Base-by-base conservation (phyloP, 192 early-diverging fungal species). In the Pilaira anomala region DNA sequence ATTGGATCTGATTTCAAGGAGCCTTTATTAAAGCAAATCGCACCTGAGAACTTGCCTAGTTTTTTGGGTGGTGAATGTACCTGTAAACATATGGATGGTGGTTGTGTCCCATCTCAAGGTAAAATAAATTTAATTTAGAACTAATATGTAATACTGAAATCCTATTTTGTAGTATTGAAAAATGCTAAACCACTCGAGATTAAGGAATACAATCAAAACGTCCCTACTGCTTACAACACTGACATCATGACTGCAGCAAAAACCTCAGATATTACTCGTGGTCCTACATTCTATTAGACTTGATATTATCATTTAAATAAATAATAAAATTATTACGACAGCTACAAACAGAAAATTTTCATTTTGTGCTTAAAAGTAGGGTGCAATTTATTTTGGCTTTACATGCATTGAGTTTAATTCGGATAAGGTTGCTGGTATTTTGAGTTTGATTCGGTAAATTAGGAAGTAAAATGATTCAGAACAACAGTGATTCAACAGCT, bases 1-100 rank as follows among this genome's bases (percentile, higher is more conserved):
- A 67, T 88, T 9, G 84, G 84, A 44, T 79, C 75, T 45, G 84
- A 87, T 55, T 85, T 81, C 56, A 65, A 86, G 36, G 50, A 72
- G 13, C 56, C 75, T 11, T 72, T 92, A 54, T 68, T 90, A 33
- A 66, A 85, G 11, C 79, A 90, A 65, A 84, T 92, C 12, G 70
- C 79, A 11, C 74, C 80, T 3, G 81, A 89, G 48, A 90, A 85
- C 44, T 63, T 92, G 19, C 91, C 91, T 12, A 50, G 71, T 18
- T 89, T 88, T 30, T 65, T 92, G 21, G 91, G 91, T 24, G 91
- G 91, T 26, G 62, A 68, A 11, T 92, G 91, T 41, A 80, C 76
- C 14, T 92, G 89, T 68, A 77, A 77, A 40, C 88, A 90, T 63
- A 87, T 90, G 79, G 78, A 83, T 13, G 90, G 89, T 51, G 86